A percentile compares a stretch with the other conserved stretches of the same genome.
Conservation (phyloP, 1,284 basidiomycete species). For the Heterobasidion parviporum region DNA sequence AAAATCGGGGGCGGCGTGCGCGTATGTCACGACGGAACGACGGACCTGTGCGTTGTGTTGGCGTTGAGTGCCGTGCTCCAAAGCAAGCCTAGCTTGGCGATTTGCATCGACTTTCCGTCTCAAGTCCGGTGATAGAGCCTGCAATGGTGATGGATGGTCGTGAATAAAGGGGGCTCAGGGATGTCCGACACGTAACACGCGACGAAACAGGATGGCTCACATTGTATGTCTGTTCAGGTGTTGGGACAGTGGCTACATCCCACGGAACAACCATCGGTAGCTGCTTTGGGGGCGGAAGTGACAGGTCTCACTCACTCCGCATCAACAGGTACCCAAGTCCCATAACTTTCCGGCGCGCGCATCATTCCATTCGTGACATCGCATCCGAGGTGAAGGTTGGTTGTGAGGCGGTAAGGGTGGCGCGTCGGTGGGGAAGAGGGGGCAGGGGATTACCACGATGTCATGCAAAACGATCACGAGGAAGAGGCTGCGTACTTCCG, state of each 20-base stretch:
- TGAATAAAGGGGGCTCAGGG: neutral
- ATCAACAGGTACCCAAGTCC: constrained; percentile 55
- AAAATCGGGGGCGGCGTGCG: too few species aligned
- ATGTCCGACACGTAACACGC: neutral
- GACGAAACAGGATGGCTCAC: constrained; percentile 22
- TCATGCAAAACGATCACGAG: constrained; percentile 2
- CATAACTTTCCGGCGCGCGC: constrained; percentile 34
- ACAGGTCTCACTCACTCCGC: constrained; percentile 39
- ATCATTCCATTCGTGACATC: neutral
- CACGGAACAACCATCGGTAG: neutral
- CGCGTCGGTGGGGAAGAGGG: too few species aligned
- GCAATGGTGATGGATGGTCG: neutral
- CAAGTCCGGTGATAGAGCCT: constrained; percentile 65
- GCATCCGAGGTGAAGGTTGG: neutral
- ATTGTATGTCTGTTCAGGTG: constrained; percentile 47
- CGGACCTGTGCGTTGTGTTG: constrained; percentile 28
- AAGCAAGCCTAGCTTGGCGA: constrained; percentile 43
- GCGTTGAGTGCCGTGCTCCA: constrained; percentile 45
- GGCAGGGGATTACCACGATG: neutral
- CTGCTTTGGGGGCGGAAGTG: too few species aligned
- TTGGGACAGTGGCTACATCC: constrained; percentile 47
- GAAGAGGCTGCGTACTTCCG: constrained; percentile 34
- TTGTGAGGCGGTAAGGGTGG: neutral
- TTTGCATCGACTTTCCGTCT: constrained; percentile 57
- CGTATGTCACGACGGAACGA: neutral